These are phyloP conservation scores for Yueomyces sp. DNA, from an alignment of 1,139 yeast species.

Conservation along the genomic window DNA sequence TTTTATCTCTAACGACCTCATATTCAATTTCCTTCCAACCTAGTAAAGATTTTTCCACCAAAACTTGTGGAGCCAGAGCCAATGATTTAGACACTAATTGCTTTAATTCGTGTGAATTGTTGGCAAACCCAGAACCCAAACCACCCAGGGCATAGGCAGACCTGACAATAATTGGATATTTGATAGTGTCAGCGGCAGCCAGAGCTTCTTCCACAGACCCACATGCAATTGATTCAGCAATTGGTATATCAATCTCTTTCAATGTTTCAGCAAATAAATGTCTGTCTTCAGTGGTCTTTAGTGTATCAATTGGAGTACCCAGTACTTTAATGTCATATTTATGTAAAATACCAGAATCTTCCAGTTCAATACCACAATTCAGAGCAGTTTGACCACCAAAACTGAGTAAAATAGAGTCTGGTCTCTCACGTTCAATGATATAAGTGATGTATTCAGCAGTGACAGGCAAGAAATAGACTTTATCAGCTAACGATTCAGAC, in stretches of 20 bases:
- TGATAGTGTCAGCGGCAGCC: slow-evolving; percentile 71
- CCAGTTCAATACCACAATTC: slow-evolving; percentile 89
- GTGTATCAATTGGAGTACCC: slow-evolving; percentile 92
- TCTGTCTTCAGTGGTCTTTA: slow-evolving; percentile 95
- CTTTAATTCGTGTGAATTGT: slow-evolving; percentile 66
- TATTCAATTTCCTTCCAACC: slow-evolving; percentile 99
- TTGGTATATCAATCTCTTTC: slow-evolving; percentile 86
- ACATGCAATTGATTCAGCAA: slow-evolving; percentile 93
- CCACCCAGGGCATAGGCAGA: slow-evolving; percentile 98
- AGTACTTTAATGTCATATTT: slow-evolving; percentile 85
- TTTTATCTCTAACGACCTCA: slow-evolving; percentile 95
- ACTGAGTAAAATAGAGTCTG: slow-evolving; percentile 88
- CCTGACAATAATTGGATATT: slow-evolving; percentile 95
- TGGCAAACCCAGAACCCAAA: slow-evolving; percentile 94
- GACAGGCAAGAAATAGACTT: slow-evolving; percentile 88
- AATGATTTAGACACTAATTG: slow-evolving; percentile 82
- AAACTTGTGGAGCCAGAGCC: slow-evolving; percentile 83
- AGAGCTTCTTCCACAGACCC: slow-evolving; percentile 88
- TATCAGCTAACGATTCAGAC: slow-evolving; percentile 90
- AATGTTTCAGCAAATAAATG: slow-evolving; percentile 90
- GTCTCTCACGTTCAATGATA: slow-evolving; percentile 88
- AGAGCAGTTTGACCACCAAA: slow-evolving; percentile 98
- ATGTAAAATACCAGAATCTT: slow-evolving; percentile 85
- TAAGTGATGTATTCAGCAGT: slow-evolving; percentile 92
- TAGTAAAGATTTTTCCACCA: slow-evolving; percentile 91